Conservation (phyloP, 306 rosid genomes). For the Glycine latifolia region DNA sequence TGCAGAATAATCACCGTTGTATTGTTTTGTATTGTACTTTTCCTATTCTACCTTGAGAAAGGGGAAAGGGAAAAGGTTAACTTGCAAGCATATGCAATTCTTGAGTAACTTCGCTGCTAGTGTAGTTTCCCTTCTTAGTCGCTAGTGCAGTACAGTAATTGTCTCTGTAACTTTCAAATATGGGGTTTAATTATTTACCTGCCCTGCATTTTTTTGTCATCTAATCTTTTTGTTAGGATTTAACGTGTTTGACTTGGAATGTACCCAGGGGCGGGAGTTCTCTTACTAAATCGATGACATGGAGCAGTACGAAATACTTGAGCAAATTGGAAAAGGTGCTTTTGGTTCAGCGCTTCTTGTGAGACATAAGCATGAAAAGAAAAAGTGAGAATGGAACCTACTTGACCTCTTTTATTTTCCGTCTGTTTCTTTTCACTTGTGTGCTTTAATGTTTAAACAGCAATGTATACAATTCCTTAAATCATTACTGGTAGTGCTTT, state of each 20-base stretch:
- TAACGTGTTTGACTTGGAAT: conserved; percentile 45
- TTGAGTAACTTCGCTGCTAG: conserved; percentile 52
- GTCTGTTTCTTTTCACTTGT: conserved; percentile 30
- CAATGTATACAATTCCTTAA: conserved; percentile 15
- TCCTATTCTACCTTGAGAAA: conserved; percentile 39
- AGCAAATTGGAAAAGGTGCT: conserved; percentile 98
- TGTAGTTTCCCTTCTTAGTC: conserved; percentile 43
- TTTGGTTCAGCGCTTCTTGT: conserved; percentile 99
- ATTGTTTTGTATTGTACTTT: conserved; percentile 21
- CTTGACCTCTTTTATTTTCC: neutral
- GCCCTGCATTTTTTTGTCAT: neutral
- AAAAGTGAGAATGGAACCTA: conserved; percentile 75
- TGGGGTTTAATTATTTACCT: conserved; percentile 6
- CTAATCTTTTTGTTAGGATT: conserved; percentile 25
- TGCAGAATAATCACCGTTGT: conserved; percentile 26
- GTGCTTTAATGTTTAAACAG: conserved; percentile 16
- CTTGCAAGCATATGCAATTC: conserved; percentile 43
- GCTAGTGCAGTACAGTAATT: conserved; percentile 31
- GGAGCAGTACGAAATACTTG: conserved; percentile 97
- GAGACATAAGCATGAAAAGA: conserved; percentile 96
- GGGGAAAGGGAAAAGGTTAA: conserved; percentile 20
- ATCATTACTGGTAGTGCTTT: conserved; percentile 31
- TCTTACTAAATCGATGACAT: conserved; percentile 49
- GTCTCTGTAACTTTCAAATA: conserved; percentile 4
- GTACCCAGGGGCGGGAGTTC: conserved; percentile 53